Percentiles rank a stretch among this genome's conserved stretches.
Conservation (phyloP, 2,329 filamentous ascomycete species). For the Chaetomium sp. region DNA sequence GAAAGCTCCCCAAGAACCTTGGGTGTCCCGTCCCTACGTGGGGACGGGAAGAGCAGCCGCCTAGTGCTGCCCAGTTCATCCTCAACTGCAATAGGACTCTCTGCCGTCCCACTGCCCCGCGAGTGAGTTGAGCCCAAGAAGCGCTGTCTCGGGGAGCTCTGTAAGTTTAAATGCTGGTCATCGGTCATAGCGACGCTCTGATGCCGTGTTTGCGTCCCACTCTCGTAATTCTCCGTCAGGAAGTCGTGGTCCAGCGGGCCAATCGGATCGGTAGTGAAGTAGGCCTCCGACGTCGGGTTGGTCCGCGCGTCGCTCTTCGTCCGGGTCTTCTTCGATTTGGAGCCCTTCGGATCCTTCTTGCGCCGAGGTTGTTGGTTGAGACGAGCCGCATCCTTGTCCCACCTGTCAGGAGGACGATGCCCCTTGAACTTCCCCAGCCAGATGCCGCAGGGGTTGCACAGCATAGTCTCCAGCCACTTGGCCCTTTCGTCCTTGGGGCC, state of each 20-base stretch:
- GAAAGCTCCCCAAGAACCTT: constrained; percentile 56
- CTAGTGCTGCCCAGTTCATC: constrained; percentile 52
- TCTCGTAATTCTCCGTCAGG: constrained; percentile 21
- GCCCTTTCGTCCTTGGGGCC: constrained; percentile 56
- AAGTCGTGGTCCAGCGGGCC: constrained; percentile 38
- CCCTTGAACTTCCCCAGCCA: constrained; percentile 86
- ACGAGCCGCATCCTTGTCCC: constrained; percentile 60
- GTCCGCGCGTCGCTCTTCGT: constrained; percentile 41
- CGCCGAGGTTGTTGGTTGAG: constrained; percentile 43
- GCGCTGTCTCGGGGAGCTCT: constrained; percentile 28
- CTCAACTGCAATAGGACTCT: constrained; percentile 51
- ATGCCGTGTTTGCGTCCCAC: constrained; percentile 13
- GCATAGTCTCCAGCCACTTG: constrained; percentile 61
- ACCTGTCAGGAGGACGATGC: constrained; percentile 77
- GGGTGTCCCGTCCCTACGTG: constrained; percentile 56
- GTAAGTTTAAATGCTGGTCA: constrained; percentile 30
- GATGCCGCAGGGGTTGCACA: constrained; percentile 91
- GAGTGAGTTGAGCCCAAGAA: constrained; percentile 45
- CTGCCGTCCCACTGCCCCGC: constrained; percentile 48
- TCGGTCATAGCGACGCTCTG: constrained; percentile 14
- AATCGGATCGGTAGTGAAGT: constrained; percentile 47
- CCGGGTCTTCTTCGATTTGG: constrained; percentile 40
- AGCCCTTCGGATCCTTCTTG: constrained; percentile 36
- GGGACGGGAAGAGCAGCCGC: constrained; percentile 70
- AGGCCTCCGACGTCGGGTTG: constrained; percentile 48